Conservation (phyloP, 2,329 filamentous ascomycete genomes). For the Sclerotinia minor region DNA sequence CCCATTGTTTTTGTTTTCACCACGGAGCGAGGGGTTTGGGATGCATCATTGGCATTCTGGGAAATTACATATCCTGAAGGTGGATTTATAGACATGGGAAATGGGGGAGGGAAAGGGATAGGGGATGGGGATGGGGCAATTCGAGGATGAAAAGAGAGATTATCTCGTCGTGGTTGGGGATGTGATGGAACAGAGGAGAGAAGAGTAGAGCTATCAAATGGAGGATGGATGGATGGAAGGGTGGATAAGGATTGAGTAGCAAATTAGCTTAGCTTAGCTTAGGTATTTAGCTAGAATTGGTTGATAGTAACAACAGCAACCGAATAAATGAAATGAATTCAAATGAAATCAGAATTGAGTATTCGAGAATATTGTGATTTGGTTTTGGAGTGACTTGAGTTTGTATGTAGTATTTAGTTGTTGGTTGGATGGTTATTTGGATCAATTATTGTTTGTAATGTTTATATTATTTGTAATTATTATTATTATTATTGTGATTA, state of each 20-base stretch:
- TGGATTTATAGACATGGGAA: slow-evolving; percentile 20
- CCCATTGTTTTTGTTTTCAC: neutral
- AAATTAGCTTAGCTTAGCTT: slow-evolving; percentile 5
- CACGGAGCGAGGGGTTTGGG: slow-evolving; percentile 11
- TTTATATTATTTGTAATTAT: too few relatives aligned
- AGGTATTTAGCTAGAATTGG: neutral
- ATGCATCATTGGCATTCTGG: slow-evolving; percentile 17
- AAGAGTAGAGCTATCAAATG: neutral
- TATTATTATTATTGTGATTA: too few relatives aligned
- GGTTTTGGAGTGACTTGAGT: too few relatives aligned
- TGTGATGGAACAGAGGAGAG: neutral
- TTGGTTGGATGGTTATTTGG: too few relatives aligned
- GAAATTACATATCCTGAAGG: slow-evolving; percentile 12
- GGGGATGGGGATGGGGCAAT: neutral
- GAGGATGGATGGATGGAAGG: too few relatives aligned
- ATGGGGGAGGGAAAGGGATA: too few relatives aligned
- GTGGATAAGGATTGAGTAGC: neutral
- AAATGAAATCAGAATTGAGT: neutral
- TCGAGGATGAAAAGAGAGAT: neutral
- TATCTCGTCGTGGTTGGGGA: neutral
- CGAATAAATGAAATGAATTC: neutral
- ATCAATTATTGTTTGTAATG: too few relatives aligned
- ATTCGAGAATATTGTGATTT: neutral
- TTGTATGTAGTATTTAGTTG: too few relatives aligned
- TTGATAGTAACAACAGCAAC: neutral